phyloP scores from a whole-genome alignment of 1,284 basidiomycete species.

The Trichosporon ovoides region DNA sequence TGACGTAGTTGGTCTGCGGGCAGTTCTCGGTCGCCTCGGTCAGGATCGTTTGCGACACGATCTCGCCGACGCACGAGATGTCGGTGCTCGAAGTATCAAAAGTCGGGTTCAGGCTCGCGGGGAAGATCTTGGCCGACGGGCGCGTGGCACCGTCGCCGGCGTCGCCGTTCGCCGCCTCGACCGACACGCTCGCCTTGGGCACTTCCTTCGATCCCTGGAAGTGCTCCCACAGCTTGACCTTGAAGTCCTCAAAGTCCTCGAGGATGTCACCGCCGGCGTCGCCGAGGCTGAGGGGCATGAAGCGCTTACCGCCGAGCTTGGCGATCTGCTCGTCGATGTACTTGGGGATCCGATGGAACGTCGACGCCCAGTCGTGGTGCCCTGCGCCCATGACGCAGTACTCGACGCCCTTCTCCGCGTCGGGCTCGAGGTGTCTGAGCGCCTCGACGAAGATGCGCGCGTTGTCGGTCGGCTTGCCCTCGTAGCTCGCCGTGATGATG shows the following conservation, averaged over 20 bases:
- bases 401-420: slow-evolving; percentile 44
- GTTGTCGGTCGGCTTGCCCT: slow-evolving; percentile 47
- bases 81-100: slow-evolving; percentile 13
- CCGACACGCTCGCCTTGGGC: neutral
- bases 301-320: slow-evolving; percentile 49
- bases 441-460: slow-evolving; percentile 20
- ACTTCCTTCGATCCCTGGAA: slow-evolving; percentile 22
- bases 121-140: slow-evolving; percentile 6
- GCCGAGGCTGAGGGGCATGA: slow-evolving; percentile 30
- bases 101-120: slow-evolving; percentile 6
- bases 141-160: slow-evolving; percentile 26
- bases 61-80: slow-evolving; percentile 14
- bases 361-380: slow-evolving; percentile 56
- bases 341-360: slow-evolving; percentile 55
- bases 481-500: slow-evolving; percentile 56
- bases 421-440: slow-evolving; percentile 6
- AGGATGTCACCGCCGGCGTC: slow-evolving; percentile 51
- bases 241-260: slow-evolving; percentile 53
- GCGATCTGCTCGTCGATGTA: slow-evolving; percentile 51
- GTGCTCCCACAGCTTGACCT: slow-evolving; percentile 49
- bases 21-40: slow-evolving; percentile 7
- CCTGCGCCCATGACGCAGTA: slow-evolving; percentile 57
- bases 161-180: neutral
- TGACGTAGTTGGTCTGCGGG: slow-evolving; percentile 44
- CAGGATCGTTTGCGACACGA: slow-evolving; percentile 19